Base-by-base conservation (phyloP, 179 eudicot species). In the Spinacia oleracea region DNA sequence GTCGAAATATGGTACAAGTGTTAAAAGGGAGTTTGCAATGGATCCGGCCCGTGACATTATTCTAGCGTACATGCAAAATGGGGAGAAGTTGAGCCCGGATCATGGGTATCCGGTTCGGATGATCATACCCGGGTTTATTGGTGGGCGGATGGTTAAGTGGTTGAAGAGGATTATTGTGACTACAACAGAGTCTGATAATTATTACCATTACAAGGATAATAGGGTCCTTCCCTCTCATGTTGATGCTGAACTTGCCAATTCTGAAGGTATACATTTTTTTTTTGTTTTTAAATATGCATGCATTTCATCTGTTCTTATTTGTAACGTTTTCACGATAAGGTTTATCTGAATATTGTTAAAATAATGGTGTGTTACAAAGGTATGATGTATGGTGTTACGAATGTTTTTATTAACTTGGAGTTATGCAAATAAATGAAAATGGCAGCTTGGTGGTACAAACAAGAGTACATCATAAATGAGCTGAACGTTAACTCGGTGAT, bases 371-470 rank as follows among this genome's bases (percentile, higher is more conserved):
- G n/a, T n/a, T n/a, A n/a, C n/a, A n/a, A n/a, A n/a, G n/a, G n/a
- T n/a, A n/a, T n/a, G n/a, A n/a, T n/a, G n/a, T n/a, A n/a, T n/a
- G n/a, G n/a, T 63, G 8, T 63, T 0, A 15, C 6, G 15, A 3
- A 9, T 58, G 25, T 38, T 14, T n/a, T 18, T 9, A 29, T 60
- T 71, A 21, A 51, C 53, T 72, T 72, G 60, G 75, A 3, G 6
- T 40, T 8, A 51, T 72, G 45, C 43, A 16, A 20, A 27, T 51
- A 6, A 27, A 16, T 70, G 27, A 20, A 64, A 12, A 60, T 40
- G 60, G 86, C 90, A 94, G 97, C 92, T 20, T 95, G 97, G 98
- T 95, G 98, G 98, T 95, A 95, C 81, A 95, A 93, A 84, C 93
- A 93, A 2, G 97, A 95, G 83, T 79, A 88, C 84, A 91, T 91